Percentiles rank a stretch among this genome's conserved stretches.
Conservation (phyloP, 129 eudicot species). For the Flaveria sonorensis region DNA sequence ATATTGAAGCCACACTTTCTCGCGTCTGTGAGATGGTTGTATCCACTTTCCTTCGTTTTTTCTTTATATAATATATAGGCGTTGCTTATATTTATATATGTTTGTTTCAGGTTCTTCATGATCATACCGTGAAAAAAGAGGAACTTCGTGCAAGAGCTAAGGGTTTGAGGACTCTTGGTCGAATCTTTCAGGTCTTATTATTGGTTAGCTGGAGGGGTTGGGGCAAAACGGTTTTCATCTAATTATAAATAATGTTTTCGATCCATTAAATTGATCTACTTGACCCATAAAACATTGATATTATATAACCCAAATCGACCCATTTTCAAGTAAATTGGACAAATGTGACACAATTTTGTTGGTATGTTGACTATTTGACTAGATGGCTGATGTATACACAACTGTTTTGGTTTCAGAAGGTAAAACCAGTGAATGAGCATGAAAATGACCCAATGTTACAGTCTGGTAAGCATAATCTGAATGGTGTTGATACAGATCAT, state of each 20-base stretch:
- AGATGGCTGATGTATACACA: slow-evolving; percentile 25
- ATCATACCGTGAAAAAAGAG: slow-evolving; percentile 69
- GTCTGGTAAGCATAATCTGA: slow-evolving; percentile 49
- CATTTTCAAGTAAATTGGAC: slow-evolving; percentile 8
- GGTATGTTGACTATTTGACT: slow-evolving; percentile 26
- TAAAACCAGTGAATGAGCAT: slow-evolving; percentile 47
- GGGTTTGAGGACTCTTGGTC: slow-evolving; percentile 86
- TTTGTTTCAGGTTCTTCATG: slow-evolving; percentile 80
- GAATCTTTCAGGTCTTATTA: slow-evolving; percentile 72
- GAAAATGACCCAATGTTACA: slow-evolving; percentile 53
- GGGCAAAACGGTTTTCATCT: neutral
- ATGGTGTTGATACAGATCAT: slow-evolving; percentile 57
- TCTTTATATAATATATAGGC: slow-evolving; percentile 15
- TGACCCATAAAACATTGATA: neutral
- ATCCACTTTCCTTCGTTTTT: slow-evolving; percentile 8
- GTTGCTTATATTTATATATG: slow-evolving; percentile 10
- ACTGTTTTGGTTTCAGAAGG: slow-evolving; percentile 25
- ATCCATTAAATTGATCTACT: neutral
- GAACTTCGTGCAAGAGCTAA: slow-evolving; percentile 92
- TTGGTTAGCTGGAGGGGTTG: slow-evolving; percentile 2
- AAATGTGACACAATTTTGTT: neutral
- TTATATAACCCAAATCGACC: neutral
- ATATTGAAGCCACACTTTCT: slow-evolving; percentile 83
- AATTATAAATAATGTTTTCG: neutral
- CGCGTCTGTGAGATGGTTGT: slow-evolving; percentile 93